These are phyloP conservation scores for Lecanicillium sp. DNA, from an alignment of 2,329 filamentous ascomycete genomes.

Conservation along the genomic window DNA sequence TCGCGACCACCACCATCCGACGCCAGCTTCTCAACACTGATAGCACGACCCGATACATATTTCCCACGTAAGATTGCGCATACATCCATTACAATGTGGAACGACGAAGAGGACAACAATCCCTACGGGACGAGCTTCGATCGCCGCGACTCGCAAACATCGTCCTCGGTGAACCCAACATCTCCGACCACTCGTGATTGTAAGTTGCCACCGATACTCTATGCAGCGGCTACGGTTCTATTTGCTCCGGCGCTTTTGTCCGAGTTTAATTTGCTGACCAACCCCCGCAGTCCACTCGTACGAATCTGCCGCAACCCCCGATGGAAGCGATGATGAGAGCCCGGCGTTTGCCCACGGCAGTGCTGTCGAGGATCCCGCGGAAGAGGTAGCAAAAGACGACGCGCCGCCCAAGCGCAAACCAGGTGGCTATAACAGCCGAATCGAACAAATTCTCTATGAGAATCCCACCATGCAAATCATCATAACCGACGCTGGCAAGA, in stretches of 20 bases:
- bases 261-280: background rate
- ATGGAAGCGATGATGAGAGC: slow-evolving; percentile 61
- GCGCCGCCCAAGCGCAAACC: slow-evolving; percentile 60
- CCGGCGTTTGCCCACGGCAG: slow-evolving; percentile 32
- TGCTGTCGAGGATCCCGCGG: slow-evolving; percentile 36
- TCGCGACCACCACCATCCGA: background rate
- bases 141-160: slow-evolving; percentile 72
- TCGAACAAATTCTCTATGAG: slow-evolving; percentile 96
- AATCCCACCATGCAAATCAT: slow-evolving; percentile 83
- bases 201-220: slow-evolving; percentile 37
- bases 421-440: slow-evolving; percentile 86
- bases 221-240: background rate
- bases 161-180: slow-evolving; percentile 58
- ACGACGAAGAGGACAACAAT: slow-evolving; percentile 92
- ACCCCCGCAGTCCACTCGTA: slow-evolving; percentile 34
- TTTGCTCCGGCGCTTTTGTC: background rate
- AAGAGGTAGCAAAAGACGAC: slow-evolving; percentile 37
- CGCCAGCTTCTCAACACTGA: background rate
- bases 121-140: slow-evolving; percentile 90
- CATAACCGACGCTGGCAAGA: slow-evolving; percentile 95
- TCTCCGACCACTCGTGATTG: slow-evolving; percentile 53
- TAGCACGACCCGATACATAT: slow-evolving; percentile 4
- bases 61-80: slow-evolving; percentile 16
- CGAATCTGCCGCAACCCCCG: slow-evolving; percentile 63
- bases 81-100: slow-evolving; percentile 65